phyloP scores from a whole-genome alignment of 305 asterid genomes.

The Fraxinus xanthoxyloides region DNA sequence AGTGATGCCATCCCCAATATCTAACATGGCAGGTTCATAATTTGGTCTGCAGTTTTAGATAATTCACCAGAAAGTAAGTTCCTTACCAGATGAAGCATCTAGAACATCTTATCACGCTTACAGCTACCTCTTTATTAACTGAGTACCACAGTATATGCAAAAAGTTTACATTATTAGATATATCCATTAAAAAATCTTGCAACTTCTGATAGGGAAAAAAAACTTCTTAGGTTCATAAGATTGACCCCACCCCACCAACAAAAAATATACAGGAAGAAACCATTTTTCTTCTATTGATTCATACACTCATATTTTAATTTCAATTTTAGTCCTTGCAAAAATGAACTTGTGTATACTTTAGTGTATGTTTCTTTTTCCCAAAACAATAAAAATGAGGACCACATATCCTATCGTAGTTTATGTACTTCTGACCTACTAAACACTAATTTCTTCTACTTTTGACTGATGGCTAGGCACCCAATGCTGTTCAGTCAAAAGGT shows the following conservation, averaged over 20 bases:
- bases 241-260: constrained; percentile 3
- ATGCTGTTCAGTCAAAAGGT: neutral
- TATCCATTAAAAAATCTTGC: neutral
- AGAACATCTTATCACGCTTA: neutral
- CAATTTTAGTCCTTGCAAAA: neutral
- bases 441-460: constrained; percentile 3
- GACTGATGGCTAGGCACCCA: neutral
- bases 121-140: constrained; percentile 13
- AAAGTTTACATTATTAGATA: neutral
- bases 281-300: neutral
- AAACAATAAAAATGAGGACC: neutral
- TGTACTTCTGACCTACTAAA: constrained; percentile 8
- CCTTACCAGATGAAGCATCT: constrained; percentile 8
- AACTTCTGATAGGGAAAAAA: neutral
- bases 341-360: neutral
- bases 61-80: constrained; percentile 26
- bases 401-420: neutral
- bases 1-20: constrained; percentile 89
- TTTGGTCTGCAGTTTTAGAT: constrained; percentile 56
- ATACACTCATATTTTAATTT: neutral
- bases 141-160: neutral
- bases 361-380: neutral
- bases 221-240: neutral
- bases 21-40: constrained; percentile 83
- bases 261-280: neutral